These are phyloP conservation scores for Cladophialophora carrionii DNA, from an alignment of 2,329 filamentous ascomycete species.

Conservation along the genomic window DNA sequence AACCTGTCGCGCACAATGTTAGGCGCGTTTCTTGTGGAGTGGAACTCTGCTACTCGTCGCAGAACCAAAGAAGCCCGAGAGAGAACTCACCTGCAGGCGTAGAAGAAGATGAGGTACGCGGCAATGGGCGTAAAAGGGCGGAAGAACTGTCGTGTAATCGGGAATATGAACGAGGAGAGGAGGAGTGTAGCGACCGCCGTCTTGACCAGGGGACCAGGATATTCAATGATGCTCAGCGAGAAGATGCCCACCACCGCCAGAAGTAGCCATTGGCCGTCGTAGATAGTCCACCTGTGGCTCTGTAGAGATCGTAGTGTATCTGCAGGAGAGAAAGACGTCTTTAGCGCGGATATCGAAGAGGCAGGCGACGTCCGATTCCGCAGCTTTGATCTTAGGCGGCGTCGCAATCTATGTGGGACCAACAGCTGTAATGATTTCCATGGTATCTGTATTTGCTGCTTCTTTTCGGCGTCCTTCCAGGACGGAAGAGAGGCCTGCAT, in stretches of 20 bases:
- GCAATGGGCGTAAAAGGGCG: slow-evolving; percentile 83
- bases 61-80: not conserved
- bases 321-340: slow-evolving; percentile 79
- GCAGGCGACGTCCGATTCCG: slow-evolving; percentile 68
- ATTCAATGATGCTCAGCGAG: slow-evolving; percentile 78
- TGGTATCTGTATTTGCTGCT: slow-evolving; percentile 53
- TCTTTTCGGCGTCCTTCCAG: slow-evolving; percentile 54
- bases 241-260: slow-evolving; percentile 76
- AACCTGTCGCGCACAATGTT: slow-evolving; percentile 61
- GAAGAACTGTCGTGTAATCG: slow-evolving; percentile 87
- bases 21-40: not conserved
- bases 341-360: slow-evolving; percentile 73
- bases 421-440: slow-evolving; percentile 55
- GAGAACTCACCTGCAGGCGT: slow-evolving; percentile 79
- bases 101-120: slow-evolving; percentile 88
- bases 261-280: slow-evolving; percentile 83
- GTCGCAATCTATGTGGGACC: slow-evolving; percentile 67
- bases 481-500: slow-evolving; percentile 42
- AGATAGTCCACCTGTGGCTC: slow-evolving; percentile 75
- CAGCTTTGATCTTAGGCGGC: slow-evolving; percentile 70
- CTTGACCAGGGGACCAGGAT: slow-evolving; percentile 76
- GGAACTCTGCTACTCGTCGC: not conserved
- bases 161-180: slow-evolving; percentile 73
- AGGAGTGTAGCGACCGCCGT: slow-evolving; percentile 69
- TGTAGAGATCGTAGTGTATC: slow-evolving; percentile 77